phyloP scores from a whole-genome alignment of 768 basidiomycete species.

The Lentinula detonsa region DNA sequence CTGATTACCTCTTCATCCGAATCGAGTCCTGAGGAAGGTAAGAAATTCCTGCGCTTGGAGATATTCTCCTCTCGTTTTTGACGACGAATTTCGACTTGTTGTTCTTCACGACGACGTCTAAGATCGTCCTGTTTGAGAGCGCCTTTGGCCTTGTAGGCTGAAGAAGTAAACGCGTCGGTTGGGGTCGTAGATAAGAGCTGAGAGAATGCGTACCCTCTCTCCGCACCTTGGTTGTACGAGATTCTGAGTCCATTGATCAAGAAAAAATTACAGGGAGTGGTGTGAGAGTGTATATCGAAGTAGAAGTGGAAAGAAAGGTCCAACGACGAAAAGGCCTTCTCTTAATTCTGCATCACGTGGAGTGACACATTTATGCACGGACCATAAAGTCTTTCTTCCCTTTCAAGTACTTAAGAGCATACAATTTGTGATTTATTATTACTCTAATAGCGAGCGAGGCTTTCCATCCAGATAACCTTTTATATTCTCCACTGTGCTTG shows the following conservation, averaged over 20 bases:
- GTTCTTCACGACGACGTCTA: constrained; percentile 93
- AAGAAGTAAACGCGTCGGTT: constrained; percentile 28
- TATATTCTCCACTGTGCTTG: constrained; percentile 55
- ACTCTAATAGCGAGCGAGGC: constrained; percentile 16
- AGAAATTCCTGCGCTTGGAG: constrained; percentile 93
- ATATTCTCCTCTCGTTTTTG: constrained; percentile 99
- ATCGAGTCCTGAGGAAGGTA: constrained; percentile 66
- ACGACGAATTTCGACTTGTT: constrained; percentile 97
- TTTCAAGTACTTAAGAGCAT: not conserved
- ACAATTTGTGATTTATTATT: not conserved
- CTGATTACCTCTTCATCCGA: constrained; percentile 86
- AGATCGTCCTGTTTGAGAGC: constrained; percentile 89
- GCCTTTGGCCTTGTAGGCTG: constrained; percentile 90
- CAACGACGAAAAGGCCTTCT: not conserved
- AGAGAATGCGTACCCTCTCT: constrained; percentile 50
- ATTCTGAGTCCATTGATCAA: constrained; percentile 5
- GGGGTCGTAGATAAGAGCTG: constrained; percentile 19
- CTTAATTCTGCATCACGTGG: not conserved
- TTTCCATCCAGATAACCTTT: constrained; percentile 38
- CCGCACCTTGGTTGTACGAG: constrained; percentile 67
- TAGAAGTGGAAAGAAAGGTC: constrained; percentile 1
- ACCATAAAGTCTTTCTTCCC: not conserved
- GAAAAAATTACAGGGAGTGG: not conserved
- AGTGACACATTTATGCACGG: not conserved
- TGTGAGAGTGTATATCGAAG: not conserved